Percentiles rank a stretch among this genome's conserved stretches.
phyloP scores from a whole-genome alignment of 2,329 filamentous ascomycete genomes.

The Ophiostoma quercus region DNA sequence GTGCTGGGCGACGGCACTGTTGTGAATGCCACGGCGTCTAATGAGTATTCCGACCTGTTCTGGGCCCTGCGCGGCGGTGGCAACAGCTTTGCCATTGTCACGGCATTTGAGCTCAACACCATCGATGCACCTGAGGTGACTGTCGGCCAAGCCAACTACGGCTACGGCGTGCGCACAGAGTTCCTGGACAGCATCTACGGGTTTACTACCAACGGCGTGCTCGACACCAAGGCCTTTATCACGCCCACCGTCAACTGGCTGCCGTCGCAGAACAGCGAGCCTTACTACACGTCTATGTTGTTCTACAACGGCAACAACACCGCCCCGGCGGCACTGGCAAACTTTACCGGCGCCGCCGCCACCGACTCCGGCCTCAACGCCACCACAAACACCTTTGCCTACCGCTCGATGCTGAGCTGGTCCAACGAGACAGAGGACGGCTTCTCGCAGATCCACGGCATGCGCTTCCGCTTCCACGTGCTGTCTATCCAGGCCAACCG shows the following conservation, averaged over 20 bases:
- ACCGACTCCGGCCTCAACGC: not conserved
- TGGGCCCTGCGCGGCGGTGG: not conserved
- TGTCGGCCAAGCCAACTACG: not conserved
- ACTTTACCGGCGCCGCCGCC: not conserved
- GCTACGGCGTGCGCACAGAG: not conserved
- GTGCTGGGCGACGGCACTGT: not conserved
- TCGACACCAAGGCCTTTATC: not conserved
- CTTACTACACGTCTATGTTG: not conserved
- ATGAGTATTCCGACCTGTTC: not conserved
- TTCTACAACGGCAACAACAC: not conserved
- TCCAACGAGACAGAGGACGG: not conserved
- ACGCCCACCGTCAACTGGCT: not conserved
- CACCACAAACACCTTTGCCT: not conserved
- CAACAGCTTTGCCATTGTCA: not conserved
- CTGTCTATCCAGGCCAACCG: too few species aligned
- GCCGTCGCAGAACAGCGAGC: not conserved
- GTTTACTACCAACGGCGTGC: not conserved
- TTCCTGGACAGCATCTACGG: not conserved
- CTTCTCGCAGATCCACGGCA: too few species aligned
- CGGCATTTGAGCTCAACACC: not conserved
- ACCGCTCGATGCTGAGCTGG: not conserved
- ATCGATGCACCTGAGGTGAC: not conserved
- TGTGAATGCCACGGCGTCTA: not conserved
- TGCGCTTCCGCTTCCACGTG: too few species aligned
- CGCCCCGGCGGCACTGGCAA: not conserved